phyloP scores from a whole-genome alignment of 306 rosid species.

The Trifolium repens region DNA sequence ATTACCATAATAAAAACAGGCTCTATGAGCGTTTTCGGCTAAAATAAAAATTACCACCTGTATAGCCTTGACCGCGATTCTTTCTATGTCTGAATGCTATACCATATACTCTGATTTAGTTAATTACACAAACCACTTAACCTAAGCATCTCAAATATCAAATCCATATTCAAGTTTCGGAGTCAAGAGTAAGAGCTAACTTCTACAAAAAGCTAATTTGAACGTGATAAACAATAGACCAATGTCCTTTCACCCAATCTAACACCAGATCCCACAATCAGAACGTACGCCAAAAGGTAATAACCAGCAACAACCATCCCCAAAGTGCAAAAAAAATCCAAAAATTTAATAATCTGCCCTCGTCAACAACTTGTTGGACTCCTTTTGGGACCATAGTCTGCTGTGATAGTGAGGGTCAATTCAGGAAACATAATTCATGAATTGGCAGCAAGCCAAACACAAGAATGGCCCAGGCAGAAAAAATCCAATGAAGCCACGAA shows the following conservation, averaged over 20 bases:
- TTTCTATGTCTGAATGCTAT: conserved; percentile 33
- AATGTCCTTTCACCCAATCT: conserved; percentile 34
- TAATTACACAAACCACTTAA: conserved; percentile 41
- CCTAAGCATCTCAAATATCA: conserved; percentile 42
- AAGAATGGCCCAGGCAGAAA: conserved; percentile 38
- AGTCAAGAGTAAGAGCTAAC: conserved; percentile 37
- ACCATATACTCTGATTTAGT: conserved; percentile 35
- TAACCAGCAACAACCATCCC: conserved; percentile 36
- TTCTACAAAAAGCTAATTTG: conserved; percentile 42
- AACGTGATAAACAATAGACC: conserved; percentile 30
- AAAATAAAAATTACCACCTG: conserved; percentile 36
- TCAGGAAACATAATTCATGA: conserved; percentile 27
- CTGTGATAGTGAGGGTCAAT: conserved; percentile 36
- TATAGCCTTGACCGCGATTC: conserved; percentile 31
- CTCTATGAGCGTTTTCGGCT: conserved; percentile 35
- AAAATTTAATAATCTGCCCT: conserved; percentile 32
- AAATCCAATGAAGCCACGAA: conserved; percentile 35
- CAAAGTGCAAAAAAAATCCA: conserved; percentile 12
- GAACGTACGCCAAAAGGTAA: conserved; percentile 33
- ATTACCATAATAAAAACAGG: conserved; percentile 37
- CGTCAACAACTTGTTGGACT: conserved; percentile 26
- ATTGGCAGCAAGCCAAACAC: conserved; percentile 32
- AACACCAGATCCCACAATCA: conserved; percentile 27
- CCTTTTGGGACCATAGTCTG: conserved; percentile 31
- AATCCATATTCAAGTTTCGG: conserved; percentile 38